Conservation (phyloP, 1,284 basidiomycete genomes). For the Caloboletus firmus region DNA sequence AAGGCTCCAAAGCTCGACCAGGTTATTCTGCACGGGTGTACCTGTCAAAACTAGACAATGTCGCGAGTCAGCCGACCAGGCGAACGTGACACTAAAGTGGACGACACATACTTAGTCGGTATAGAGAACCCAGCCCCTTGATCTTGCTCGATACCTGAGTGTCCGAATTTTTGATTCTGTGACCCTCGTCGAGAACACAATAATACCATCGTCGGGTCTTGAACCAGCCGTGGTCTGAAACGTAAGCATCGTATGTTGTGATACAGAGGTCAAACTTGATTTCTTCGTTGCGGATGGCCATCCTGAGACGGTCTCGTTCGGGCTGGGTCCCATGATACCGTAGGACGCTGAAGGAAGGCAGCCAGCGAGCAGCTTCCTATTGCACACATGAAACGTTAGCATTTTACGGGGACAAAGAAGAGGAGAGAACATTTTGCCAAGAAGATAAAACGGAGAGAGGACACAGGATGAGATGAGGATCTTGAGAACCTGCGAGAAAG, state of each 20-base stretch:
- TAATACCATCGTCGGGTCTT: conserved; percentile 56
- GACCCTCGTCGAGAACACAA: conserved; percentile 61
- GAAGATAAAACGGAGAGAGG: conserved; percentile 61
- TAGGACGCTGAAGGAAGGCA: conserved; percentile 48
- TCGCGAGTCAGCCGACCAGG: conserved; percentile 3
- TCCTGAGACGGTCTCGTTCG: conserved; percentile 52
- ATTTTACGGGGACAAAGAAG: not conserved
- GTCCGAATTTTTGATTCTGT: conserved; percentile 58
- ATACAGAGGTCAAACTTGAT: conserved; percentile 48
- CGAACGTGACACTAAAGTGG: not conserved
- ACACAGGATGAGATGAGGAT: conserved; percentile 61
- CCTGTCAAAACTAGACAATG: conserved; percentile 53
- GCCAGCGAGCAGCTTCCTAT: conserved; percentile 56
- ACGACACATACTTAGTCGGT: conserved; percentile 46
- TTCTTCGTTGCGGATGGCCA: conserved; percentile 33
- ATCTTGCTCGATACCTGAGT: conserved; percentile 46
- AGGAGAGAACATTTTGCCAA: conserved; percentile 45
- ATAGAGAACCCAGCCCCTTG: conserved; percentile 48
- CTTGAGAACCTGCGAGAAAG: conserved; percentile 32
- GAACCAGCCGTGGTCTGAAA: conserved; percentile 53
- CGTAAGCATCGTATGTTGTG: conserved; percentile 59
- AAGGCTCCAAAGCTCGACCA: conserved; percentile 57
- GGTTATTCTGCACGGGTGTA: conserved; percentile 64
- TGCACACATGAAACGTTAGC: not conserved
- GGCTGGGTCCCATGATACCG: conserved; percentile 51